These are phyloP conservation scores for Colletotrichum scovillei DNA, from an alignment of 2,329 filamentous ascomycete genomes.

Conservation along the genomic window DNA sequence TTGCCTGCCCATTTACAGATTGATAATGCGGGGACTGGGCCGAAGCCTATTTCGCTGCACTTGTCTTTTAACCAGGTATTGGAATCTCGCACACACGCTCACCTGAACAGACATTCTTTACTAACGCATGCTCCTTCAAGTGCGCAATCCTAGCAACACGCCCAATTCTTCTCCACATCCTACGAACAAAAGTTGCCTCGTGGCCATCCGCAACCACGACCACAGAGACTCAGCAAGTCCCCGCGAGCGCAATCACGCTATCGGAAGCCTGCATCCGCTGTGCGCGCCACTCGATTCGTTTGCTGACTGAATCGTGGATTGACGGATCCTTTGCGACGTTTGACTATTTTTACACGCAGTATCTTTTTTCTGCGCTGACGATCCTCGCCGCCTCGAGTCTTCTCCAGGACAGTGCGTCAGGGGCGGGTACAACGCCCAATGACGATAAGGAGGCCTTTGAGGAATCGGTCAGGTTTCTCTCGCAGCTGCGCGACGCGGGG, in stretches of 20 bases:
- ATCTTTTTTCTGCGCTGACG: conserved; percentile 58
- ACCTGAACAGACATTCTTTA: too few species aligned
- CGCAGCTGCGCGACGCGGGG: conserved; percentile 50
- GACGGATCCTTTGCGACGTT: conserved; percentile 58
- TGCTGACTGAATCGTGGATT: conserved; percentile 57
- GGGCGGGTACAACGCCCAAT: conserved; percentile 35
- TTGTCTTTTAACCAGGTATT: conserved; percentile 45
- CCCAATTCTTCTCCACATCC: conserved; percentile 47
- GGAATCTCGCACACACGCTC: too few species aligned
- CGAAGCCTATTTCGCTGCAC: conserved; percentile 46
- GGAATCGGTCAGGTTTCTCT: conserved; percentile 49
- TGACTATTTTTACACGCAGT: conserved; percentile 58
- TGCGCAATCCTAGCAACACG: conserved; percentile 47
- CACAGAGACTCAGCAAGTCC: conserved; percentile 38
- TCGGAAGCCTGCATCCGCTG: conserved; percentile 58
- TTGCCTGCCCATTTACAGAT: conserved; percentile 46
- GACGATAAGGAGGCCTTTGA: conserved; percentile 52
- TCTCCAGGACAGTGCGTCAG: conserved; percentile 35
- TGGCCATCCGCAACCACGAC: conserved; percentile 33
- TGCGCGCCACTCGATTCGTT: conserved; percentile 54
- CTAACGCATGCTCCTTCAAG: too few species aligned
- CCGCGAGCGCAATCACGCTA: conserved; percentile 48
- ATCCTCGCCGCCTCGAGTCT: conserved; percentile 57
- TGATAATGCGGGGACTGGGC: conserved; percentile 39
- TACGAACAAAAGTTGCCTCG: conserved; percentile 41